A percentile compares a stretch with the other conserved stretches of the same genome.
phyloP scores from a whole-genome alignment of 768 basidiomycete species.

The Suillus ampliporus region DNA sequence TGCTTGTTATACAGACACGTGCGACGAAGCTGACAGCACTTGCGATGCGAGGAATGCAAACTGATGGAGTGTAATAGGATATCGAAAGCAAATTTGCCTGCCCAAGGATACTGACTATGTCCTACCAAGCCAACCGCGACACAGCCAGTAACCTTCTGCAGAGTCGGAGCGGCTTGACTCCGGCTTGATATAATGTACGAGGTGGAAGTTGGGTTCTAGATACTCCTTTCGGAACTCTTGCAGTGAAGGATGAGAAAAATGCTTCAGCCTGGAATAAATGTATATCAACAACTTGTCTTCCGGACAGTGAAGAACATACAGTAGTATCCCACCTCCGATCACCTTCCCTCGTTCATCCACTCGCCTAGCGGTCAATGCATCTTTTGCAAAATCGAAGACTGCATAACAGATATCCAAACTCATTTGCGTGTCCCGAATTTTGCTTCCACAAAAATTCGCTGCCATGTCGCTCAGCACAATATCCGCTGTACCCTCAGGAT shows the following conservation, averaged over 20 bases:
- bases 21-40: not conserved
- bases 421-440: slow-evolving; percentile 63
- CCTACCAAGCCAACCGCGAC: slow-evolving; percentile 64
- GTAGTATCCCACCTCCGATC: slow-evolving; percentile 45
- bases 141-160: slow-evolving; percentile 87
- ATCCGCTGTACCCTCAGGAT: slow-evolving; percentile 61
- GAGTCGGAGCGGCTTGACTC: slow-evolving; percentile 79
- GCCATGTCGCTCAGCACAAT: slow-evolving; percentile 92
- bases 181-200: slow-evolving; percentile 79
- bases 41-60: not conserved
- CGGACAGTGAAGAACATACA: slow-evolving; percentile 49
- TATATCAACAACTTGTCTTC: slow-evolving; percentile 4
- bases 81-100: not conserved
- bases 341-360: slow-evolving; percentile 51
- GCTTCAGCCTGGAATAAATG: slow-evolving; percentile 68
- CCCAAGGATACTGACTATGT: not conserved
- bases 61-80: not conserved
- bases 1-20: not conserved
- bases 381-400: slow-evolving; percentile 70
- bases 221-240: slow-evolving; percentile 64
- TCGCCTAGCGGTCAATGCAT: slow-evolving; percentile 54
- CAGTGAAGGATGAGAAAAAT: slow-evolving; percentile 78
- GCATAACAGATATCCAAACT: slow-evolving; percentile 77
- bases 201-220: slow-evolving; percentile 67
- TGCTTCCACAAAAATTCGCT: slow-evolving; percentile 78